Evolutionary conservation across 495 filamentous ascomycete genomes (phyloP), one percentile per base, ranked within the genome.

Genomic region (Neurospora pannonica): DNA sequence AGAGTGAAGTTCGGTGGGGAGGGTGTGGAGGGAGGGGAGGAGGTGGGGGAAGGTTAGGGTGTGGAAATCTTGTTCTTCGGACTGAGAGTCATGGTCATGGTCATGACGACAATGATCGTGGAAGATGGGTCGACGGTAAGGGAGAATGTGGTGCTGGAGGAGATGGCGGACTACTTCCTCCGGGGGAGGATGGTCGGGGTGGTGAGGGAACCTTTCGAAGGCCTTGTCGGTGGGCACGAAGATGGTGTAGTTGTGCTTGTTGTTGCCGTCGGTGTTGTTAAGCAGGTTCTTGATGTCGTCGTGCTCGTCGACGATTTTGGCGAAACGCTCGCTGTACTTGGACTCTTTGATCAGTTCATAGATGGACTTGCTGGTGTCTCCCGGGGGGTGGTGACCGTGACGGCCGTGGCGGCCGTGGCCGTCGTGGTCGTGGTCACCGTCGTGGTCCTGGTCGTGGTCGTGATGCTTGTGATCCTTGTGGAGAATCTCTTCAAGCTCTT

Each of bases 141-240:
- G 54, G 1, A 67, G 28, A 28, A 67, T 67, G 54, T 67, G 54
- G 13, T 67, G 54, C 15, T 34, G 54, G 6, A 67, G 28, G 1
- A 72, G 5, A 15, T 46, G 19, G 10, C 71, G 71, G 37, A 72
- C 28, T 10, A 34, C 71, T 31, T 72, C 71, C 37, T 72, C 38
- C 0, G 21, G 21, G 0, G 28, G 28, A 13, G 71, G 71, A 31
- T 83, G 80, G 79, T 78, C 82, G 74, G 88, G 81, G 48, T 90
- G 75, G 8, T 89, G 75, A 0, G 88, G 90, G 74, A 94, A 86
- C 80, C 89, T 89, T 70, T 90, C 87, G 73, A 96, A 92, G 36
- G 92, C 93, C 40, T 82, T 81, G 81, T 97, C 90, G 4, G 88
- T 90, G 3, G 94, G 93, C 28, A 92, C 91, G 76, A 98, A 96